Base-by-base conservation (phyloP, 2,329 filamentous ascomycete species). In the Pestalotiopsis sp. region DNA sequence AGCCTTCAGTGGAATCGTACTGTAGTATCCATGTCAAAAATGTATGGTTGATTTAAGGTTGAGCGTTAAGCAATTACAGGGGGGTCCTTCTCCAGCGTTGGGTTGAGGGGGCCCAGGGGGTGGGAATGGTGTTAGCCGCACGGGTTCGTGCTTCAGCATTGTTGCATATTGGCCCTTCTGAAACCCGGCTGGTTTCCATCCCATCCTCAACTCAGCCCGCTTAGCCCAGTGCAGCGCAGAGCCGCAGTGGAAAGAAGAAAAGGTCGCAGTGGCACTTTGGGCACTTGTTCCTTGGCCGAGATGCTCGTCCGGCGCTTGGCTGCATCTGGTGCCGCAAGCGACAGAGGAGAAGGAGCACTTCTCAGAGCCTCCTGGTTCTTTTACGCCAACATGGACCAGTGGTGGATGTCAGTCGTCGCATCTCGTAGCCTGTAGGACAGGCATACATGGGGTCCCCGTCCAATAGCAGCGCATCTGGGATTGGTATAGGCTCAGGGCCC, bases 91-190 rank as follows among this genome's bases (percentile, higher is more conserved):
- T 66, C 71, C 41, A 49, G 41, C 13, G 58, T 17, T 59, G 25
- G 27, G 12, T 14, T 27, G 27, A n/a, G 59, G 27, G 25, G 59
- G 23, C 23, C 57, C 27, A 39, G 59, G 59, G 27, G 25, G 27
- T 62, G 72, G 71, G 70, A 67, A 52, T 52, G 45, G 45, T 52
- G 45, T 62, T n/a, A 56, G 65, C 56, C 49, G 71, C 73, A 72
- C 75, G 76, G 75, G 75, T 74, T 36, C 17, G 65, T 76, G 76
- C 76, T 73, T 77, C 75, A 77, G 73, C 69, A 72, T 68, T 75
- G 76, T 72, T 72, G 77, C 76, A 71, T 69, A 69, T 69, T 69
- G 74, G 74, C 52, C 27, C 52, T 61, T 67, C 65, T 67, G 65
- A 78, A 78, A 78, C 76, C 70, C 45, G 45, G 56, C 71, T 38